These are phyloP conservation scores for Seiridium cupressi DNA, from an alignment of 2,329 filamentous ascomycete species.

Conservation along the genomic window DNA sequence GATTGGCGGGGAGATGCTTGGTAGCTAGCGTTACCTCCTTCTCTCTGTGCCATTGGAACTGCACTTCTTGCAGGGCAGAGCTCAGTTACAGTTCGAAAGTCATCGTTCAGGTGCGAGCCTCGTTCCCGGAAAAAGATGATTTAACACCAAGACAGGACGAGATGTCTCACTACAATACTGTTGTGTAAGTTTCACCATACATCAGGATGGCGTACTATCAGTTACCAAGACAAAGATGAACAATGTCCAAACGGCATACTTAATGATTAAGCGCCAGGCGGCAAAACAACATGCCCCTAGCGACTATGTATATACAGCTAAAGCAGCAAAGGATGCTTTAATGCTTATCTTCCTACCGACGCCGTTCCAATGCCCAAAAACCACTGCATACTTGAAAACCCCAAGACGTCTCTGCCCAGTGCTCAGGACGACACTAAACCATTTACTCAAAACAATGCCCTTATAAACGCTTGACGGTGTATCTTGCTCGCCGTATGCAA, in stretches of 20 bases:
- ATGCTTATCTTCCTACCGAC: not conserved
- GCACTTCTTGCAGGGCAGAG: too few species aligned
- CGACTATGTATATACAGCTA: not conserved
- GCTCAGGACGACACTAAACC: not conserved
- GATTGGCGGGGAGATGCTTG: not conserved
- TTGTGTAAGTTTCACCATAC: too few species aligned
- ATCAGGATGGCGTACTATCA: not conserved
- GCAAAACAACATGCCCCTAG: not conserved
- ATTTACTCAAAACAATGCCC: not conserved
- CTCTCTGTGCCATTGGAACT: too few species aligned
- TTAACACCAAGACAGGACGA: too few species aligned
- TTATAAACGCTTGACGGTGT: conserved; percentile 1
- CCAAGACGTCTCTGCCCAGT: not conserved
- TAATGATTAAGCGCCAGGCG: not conserved
- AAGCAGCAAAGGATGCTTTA: not conserved
- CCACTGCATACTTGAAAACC: conserved; percentile 1
- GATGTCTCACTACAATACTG: too few species aligned
- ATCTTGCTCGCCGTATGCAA: not conserved
- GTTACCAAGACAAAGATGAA: not conserved
- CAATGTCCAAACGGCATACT: not conserved
- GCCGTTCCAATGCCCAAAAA: not conserved
- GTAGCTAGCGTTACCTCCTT: too few species aligned
- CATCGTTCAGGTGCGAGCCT: too few species aligned
- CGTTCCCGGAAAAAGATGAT: too few species aligned
- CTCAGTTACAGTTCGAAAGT: too few species aligned